A percentile compares a stretch with the other conserved stretches of the same genome.
These are phyloP conservation scores for Flaveria robusta DNA, from an alignment of 129 eudicot genomes.

Conservation along the genomic window DNA sequence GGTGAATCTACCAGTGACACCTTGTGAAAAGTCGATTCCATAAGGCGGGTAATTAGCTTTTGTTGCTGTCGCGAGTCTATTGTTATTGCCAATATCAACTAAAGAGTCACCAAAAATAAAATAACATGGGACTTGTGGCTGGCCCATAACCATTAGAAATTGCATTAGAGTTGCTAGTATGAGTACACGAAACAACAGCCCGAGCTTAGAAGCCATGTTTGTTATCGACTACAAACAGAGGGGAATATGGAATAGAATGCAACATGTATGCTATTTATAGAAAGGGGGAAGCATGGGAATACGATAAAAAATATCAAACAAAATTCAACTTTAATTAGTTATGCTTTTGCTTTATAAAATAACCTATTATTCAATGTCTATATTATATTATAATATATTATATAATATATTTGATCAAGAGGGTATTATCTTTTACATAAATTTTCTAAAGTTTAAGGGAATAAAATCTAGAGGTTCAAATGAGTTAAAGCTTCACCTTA, in stretches of 20 bases:
- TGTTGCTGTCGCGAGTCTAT: constrained; percentile 35
- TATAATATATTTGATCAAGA: too few species aligned
- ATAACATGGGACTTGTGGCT: constrained; percentile 37
- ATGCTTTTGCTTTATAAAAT: too few species aligned
- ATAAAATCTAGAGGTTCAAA: too few species aligned
- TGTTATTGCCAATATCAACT: constrained; percentile 36
- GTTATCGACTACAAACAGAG: neutral
- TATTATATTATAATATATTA: too few species aligned
- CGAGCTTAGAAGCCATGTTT: constrained; percentile 19
- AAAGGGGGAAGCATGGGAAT: neutral
- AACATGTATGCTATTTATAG: constrained; percentile 1
- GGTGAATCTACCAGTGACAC: constrained; percentile 61
- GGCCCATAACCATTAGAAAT: neutral
- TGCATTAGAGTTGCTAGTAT: neutral
- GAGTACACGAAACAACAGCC: neutral
- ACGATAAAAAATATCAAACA: neutral
- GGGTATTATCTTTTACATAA: too few species aligned
- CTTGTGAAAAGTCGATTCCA: constrained; percentile 58
- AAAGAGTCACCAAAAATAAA: constrained; percentile 36
- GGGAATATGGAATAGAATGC: neutral
- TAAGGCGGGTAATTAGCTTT: constrained; percentile 60
- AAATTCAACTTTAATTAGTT: too few species aligned
- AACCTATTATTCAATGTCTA: too few species aligned
- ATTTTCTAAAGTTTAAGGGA: too few species aligned
- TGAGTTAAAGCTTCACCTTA: too few species aligned